A percentile compares a stretch with the other conserved stretches of the same genome.
Conservation (phyloP, 805 yeast species). For the Metschnikowia gelsemii region DNA sequence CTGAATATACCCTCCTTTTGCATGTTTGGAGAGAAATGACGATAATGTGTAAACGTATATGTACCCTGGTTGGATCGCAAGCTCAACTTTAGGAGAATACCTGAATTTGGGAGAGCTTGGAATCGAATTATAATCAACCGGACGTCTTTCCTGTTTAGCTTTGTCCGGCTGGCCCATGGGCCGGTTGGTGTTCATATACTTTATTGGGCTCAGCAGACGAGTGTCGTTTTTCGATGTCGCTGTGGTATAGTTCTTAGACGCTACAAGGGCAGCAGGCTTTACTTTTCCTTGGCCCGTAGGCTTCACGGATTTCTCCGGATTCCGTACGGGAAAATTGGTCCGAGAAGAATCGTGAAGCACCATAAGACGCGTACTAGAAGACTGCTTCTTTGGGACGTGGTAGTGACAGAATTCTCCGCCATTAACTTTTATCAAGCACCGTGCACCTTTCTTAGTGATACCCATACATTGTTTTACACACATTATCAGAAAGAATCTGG, state of each 20-base stretch:
- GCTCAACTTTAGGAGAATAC: constrained; percentile 10
- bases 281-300: constrained; percentile 4
- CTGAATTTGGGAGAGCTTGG: constrained; percentile 9
- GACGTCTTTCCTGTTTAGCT: background rate
- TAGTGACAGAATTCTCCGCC: constrained; percentile 16
- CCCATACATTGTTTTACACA: constrained; percentile 18
- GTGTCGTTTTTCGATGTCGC: background rate
- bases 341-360: background rate
- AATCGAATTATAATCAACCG: constrained; percentile 6
- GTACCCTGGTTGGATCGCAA: constrained; percentile 32
- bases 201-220: constrained; percentile 3
- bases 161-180: constrained; percentile 1
- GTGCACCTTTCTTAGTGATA: constrained; percentile 14
- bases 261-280: background rate
- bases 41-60: constrained; percentile 52
- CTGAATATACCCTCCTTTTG: constrained; percentile 37
- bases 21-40: constrained; percentile 33
- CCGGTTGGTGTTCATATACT: constrained; percentile 10
- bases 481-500: constrained; percentile 7
- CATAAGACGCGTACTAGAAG: constrained; percentile 5
- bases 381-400: constrained; percentile 12
- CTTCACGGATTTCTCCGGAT: too few relatives aligned
- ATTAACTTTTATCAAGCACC: constrained; percentile 17
- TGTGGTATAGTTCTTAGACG: constrained; percentile 9
- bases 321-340: background rate